A percentile compares a stretch with the other conserved stretches of the same genome.
These are phyloP conservation scores for Ophiocordyceps camponoti-floridani DNA, from an alignment of 2,329 filamentous ascomycete species.

Conservation along the genomic window DNA sequence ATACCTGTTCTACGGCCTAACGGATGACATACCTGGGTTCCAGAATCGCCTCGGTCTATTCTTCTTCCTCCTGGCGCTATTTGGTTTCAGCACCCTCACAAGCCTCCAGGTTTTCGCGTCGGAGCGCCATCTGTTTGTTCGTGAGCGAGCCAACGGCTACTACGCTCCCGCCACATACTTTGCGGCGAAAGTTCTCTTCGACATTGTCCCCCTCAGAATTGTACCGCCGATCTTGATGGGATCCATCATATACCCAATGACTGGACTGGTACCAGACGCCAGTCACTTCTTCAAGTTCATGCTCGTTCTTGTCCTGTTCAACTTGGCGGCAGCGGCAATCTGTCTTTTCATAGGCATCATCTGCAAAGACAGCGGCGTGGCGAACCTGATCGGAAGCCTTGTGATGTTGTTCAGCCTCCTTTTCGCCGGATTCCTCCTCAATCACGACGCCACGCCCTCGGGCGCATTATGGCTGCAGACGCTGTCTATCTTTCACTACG, in stretches of 20 bases:
- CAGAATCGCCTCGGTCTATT: constrained; percentile 94
- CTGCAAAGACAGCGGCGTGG: constrained; percentile 79
- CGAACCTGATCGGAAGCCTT: constrained; percentile 81
- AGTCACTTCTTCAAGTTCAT: constrained; percentile 83
- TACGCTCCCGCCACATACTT: constrained; percentile 93
- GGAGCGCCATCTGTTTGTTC: constrained; percentile 77
- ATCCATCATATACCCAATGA: constrained; percentile 95
- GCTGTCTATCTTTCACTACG: constrained; percentile 95
- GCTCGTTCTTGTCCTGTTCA: constrained; percentile 84
- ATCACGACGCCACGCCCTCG: constrained; percentile 80
- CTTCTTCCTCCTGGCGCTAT: constrained; percentile 90
- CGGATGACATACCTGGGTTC: constrained; percentile 91
- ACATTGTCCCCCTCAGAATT: constrained; percentile 85
- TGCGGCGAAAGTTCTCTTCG: constrained; percentile 89
- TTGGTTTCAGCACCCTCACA: constrained; percentile 91
- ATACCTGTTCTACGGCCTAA: constrained; percentile 89
- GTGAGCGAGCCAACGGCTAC: constrained; percentile 92
- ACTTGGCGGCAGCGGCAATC: constrained; percentile 81
- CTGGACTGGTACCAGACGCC: constrained; percentile 67
- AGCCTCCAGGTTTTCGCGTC: constrained; percentile 85
- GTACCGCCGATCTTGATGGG: constrained; percentile 92
- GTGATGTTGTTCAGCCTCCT: constrained; percentile 96
- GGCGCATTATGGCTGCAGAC: constrained; percentile 80
- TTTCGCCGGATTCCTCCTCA: constrained; percentile 85
- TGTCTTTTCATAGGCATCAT: constrained; percentile 94